Base-by-base conservation (phyloP, 805 yeast genomes). In the Sugiyamaella smithiae region DNA sequence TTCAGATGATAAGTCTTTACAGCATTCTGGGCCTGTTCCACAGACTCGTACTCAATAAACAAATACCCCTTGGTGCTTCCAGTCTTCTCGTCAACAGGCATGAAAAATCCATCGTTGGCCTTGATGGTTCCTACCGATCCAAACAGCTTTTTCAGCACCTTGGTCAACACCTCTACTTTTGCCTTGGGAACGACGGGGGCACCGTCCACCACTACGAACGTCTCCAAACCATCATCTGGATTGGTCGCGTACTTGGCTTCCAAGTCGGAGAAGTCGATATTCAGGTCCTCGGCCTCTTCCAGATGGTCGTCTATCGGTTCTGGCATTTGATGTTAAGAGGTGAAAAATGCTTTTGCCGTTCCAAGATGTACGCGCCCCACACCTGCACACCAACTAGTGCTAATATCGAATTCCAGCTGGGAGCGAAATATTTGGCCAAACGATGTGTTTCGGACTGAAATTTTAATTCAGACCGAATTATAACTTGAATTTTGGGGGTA, bases 161-260 rank as follows among this genome's bases (percentile, higher is more conserved):
- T 90, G 58, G 82, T 78, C 64, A 93, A 77, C 50, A 86, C 81
- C 48, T 88, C 86, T 45, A 82, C 86, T 70, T 93, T 93, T 46
- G 88, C 67, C 65, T 84, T 95, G 50, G 97, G 96, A 22, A 96
- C 96, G 53, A 88, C 75, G 57, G 99, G 99, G 8, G 96, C 90
- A 42, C 99, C 99, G 66, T 89, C 97, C 45, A 88, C 85, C 25
- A 91, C 86, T 50, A 91, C 81, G 63, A 80, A 89, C 61, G 79
- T 79, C 62, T 87, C 96, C 49, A 86, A 75, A 44, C 81, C 78
- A 50, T 75, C 70, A 45, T 78, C 80, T 46, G 77, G 80, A 49
- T 79, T 77, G 43, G 85, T 81, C 20, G 78, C 68, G 67, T 77
- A 88, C 68, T 87, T 74, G 49, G 76, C 81, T 67, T 91, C 97